phyloP scores from a whole-genome alignment of 2,329 filamentous ascomycete species.

The Lachnellula cervina region DNA sequence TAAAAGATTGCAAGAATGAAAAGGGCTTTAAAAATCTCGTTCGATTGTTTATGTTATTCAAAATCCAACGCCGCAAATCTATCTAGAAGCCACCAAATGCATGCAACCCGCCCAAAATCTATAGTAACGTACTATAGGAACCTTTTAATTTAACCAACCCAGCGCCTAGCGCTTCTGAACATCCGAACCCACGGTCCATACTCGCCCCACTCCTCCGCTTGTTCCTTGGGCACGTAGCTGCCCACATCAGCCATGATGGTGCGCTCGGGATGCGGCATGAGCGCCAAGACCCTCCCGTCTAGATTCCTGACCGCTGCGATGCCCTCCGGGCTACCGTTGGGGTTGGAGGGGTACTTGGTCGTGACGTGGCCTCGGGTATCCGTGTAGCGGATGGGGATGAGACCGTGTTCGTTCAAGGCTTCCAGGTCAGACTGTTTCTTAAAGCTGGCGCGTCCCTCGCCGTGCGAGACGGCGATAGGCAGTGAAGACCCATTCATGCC shows the following conservation, averaged over 20 bases:
- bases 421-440: slow-evolving; percentile 46
- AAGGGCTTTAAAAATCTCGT: too few species aligned
- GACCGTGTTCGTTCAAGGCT: slow-evolving; percentile 57
- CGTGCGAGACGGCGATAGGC: slow-evolving; percentile 85
- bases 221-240: slow-evolving; percentile 57
- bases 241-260: slow-evolving; percentile 62
- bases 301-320: slow-evolving; percentile 62
- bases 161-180: slow-evolving; percentile 68
- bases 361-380: slow-evolving; percentile 75
- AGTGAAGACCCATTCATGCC: slow-evolving; percentile 79
- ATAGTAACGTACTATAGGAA: too few species aligned
- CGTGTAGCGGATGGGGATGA: slow-evolving; percentile 76
- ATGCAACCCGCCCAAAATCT: too few species aligned
- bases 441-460: slow-evolving; percentile 80
- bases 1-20: too few species aligned
- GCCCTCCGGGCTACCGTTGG: slow-evolving; percentile 65
- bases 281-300: slow-evolving; percentile 62
- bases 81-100: too few species aligned
- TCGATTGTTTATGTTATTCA: too few species aligned
- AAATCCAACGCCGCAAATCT: too few species aligned
- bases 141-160: slow-evolving; percentile 53
- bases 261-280: slow-evolving; percentile 73
- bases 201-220: slow-evolving; percentile 60
- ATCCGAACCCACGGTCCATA: slow-evolving; percentile 65
- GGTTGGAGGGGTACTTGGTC: slow-evolving; percentile 82